These are phyloP conservation scores for Tolypocladium ovalisporum DNA, from an alignment of 2,329 filamentous ascomycete species.

Conservation along the genomic window DNA sequence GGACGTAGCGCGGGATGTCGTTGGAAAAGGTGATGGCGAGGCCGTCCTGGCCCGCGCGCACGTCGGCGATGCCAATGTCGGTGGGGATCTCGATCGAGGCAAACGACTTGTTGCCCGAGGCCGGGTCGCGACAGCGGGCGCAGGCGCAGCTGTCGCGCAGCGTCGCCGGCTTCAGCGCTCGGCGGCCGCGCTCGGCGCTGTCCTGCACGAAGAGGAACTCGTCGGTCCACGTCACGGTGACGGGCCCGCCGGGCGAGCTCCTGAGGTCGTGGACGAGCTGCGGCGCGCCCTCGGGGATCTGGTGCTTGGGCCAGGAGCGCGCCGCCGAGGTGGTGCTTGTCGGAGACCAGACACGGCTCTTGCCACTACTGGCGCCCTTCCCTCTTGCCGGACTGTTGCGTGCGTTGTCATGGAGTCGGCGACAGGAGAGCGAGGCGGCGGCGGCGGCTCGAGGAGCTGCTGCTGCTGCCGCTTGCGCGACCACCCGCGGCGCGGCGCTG, in stretches of 20 bases:
- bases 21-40: slow-evolving; percentile 50
- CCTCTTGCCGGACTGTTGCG: background rate
- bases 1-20: slow-evolving; percentile 25
- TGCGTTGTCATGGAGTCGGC: background rate
- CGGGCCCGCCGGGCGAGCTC: background rate
- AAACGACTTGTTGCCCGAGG: slow-evolving; percentile 50
- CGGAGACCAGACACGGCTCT: background rate
- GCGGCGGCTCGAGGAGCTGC: background rate
- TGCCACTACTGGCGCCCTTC: background rate
- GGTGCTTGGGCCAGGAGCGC: slow-evolving; percentile 6
- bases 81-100: slow-evolving; percentile 28
- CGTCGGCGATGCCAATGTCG: slow-evolving; percentile 18
- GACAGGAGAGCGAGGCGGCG: too few species aligned
- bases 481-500: background rate
- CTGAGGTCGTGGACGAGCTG: slow-evolving; percentile 4
- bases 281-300: slow-evolving; percentile 6
- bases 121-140: slow-evolving; percentile 37
- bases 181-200: slow-evolving; percentile 9
- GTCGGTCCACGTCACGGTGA: slow-evolving; percentile 15
- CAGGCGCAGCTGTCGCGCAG: slow-evolving; percentile 48
- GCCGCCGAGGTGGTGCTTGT: background rate
- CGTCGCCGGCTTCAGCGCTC: slow-evolving; percentile 14
- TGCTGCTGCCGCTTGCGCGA: background rate
- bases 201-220: slow-evolving; percentile 18
- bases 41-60: slow-evolving; percentile 21